phyloP scores from a whole-genome alignment of 1,284 basidiomycete genomes.

The Termitomyces sp. region DNA sequence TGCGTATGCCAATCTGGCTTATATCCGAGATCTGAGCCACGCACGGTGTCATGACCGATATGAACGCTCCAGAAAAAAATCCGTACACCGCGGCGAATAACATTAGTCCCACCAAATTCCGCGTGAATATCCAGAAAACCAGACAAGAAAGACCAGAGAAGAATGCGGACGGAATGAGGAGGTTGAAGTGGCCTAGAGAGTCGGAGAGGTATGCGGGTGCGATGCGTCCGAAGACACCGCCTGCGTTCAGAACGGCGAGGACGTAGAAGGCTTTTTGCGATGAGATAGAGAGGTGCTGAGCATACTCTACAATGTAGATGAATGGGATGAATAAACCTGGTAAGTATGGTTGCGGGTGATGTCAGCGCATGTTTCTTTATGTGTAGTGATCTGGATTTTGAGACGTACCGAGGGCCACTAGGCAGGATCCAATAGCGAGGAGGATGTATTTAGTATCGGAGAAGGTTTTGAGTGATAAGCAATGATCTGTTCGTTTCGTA shows the following conservation, averaged over 20 bases:
- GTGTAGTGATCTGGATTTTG: neutral
- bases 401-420: conserved; percentile 44
- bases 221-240: conserved; percentile 57
- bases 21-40: conserved; percentile 57
- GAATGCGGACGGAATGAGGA: conserved; percentile 55
- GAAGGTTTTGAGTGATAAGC: conserved; percentile 29
- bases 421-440: conserved; percentile 40
- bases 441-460: conserved; percentile 41
- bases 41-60: conserved; percentile 58
- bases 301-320: conserved; percentile 58
- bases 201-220: conserved; percentile 60
- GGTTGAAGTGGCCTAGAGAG: conserved; percentile 54
- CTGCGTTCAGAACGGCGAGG: conserved; percentile 60
- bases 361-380: neutral
- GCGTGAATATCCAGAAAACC: conserved; percentile 49
- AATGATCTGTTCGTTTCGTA: conserved; percentile 21
- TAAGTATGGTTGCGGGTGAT: neutral
- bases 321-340: conserved; percentile 59
- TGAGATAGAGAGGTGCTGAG: conserved; percentile 33
- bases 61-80: conserved; percentile 51
- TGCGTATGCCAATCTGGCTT: conserved; percentile 50
- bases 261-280: conserved; percentile 42
- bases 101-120: conserved; percentile 36
- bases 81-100: conserved; percentile 56
- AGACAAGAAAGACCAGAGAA: conserved; percentile 54